A percentile compares a stretch with the other conserved stretches of the same genome.
phyloP scores from a whole-genome alignment of 768 basidiomycete genomes.

The Hygrophorus russula region DNA sequence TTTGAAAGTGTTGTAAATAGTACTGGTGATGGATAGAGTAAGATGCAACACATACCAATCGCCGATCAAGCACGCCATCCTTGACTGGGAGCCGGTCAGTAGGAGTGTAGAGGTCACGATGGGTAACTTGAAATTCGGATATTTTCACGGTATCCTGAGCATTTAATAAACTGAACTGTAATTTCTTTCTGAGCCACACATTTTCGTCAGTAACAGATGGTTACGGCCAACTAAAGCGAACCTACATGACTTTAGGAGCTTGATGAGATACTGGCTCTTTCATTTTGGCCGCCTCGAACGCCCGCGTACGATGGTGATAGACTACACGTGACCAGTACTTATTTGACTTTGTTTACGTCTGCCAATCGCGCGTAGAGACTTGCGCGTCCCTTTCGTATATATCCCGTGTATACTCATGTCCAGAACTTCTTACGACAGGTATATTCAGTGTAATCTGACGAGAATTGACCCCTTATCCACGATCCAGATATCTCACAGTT shows the following conservation, averaged over 20 bases:
- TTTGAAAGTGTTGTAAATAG: slow-evolving; percentile 17
- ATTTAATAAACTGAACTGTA: slow-evolving; percentile 91
- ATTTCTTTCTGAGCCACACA: slow-evolving; percentile 58
- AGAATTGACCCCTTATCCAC: background rate
- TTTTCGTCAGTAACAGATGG: slow-evolving; percentile 5
- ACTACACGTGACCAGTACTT: background rate
- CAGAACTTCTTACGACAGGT: slow-evolving; percentile 91
- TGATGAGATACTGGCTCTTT: slow-evolving; percentile 75
- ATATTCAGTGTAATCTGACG: slow-evolving; percentile 4
- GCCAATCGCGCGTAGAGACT: slow-evolving; percentile 41
- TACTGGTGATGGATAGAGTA: background rate
- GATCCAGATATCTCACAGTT: slow-evolving; percentile 78
- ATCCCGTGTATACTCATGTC: slow-evolving; percentile 51
- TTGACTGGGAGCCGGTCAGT: slow-evolving; percentile 77
- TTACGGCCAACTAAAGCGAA: slow-evolving; percentile 3
- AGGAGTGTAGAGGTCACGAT: slow-evolving; percentile 82
- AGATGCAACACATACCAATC: slow-evolving; percentile 49
- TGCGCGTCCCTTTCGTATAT: slow-evolving; percentile 36
- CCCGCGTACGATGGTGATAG: no score
- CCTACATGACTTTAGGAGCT: slow-evolving; percentile 76
- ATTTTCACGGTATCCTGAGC: slow-evolving; percentile 93
- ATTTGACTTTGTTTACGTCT: slow-evolving; percentile 3
- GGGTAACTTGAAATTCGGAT: slow-evolving; percentile 93
- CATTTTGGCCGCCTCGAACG: no score
- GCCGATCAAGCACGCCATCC: slow-evolving; percentile 86